A percentile compares a stretch with the other conserved stretches of the same genome.
These are phyloP conservation scores for Stephanodiscus minutulus DNA, from an alignment of 108 stramenopile genomes.

Conservation along the genomic window DNA sequence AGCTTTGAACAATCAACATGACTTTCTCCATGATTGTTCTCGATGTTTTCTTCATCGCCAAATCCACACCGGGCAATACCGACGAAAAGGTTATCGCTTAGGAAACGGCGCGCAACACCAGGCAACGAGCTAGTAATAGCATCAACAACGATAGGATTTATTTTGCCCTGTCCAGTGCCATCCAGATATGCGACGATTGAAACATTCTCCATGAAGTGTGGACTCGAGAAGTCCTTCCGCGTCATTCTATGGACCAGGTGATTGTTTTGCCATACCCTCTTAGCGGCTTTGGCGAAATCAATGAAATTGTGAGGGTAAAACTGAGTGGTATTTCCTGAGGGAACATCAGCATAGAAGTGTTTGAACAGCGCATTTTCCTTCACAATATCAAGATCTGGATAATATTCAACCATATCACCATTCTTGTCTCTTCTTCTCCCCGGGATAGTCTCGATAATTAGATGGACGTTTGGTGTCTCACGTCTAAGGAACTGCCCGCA, in stretches of 20 bases:
- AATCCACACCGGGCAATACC: constrained; percentile 45
- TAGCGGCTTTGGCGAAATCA: constrained; percentile 39
- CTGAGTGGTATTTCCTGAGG: constrained; percentile 31
- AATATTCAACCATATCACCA: constrained; percentile 23
- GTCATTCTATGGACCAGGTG: constrained; percentile 49
- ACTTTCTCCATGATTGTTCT: constrained; percentile 12
- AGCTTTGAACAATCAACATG: constrained; percentile 47
- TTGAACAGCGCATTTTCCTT: constrained; percentile 48
- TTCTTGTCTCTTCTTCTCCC: constrained; percentile 29
- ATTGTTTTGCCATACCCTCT: constrained; percentile 32
- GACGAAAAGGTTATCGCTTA: constrained; percentile 35
- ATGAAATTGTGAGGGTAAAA: constrained; percentile 46
- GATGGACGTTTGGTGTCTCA: constrained; percentile 54
- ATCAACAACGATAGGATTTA: constrained; percentile 35
- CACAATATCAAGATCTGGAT: constrained; percentile 28
- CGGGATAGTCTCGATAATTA: constrained; percentile 45
- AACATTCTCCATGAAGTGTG: constrained; percentile 24
- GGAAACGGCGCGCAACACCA: constrained; percentile 40
- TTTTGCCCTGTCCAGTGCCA: constrained; percentile 38
- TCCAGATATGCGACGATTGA: constrained; percentile 46
- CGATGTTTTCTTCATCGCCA: constrained; percentile 30
- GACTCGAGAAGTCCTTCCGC: constrained; percentile 16
- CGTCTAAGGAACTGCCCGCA: constrained; percentile 40
- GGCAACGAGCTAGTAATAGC: constrained; percentile 38
- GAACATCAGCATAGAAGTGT: constrained; percentile 48